Evolutionary conservation across 1,284 basidiomycete genomes (phyloP).

Genomic region (Ceratobasidium sp.): DNA sequence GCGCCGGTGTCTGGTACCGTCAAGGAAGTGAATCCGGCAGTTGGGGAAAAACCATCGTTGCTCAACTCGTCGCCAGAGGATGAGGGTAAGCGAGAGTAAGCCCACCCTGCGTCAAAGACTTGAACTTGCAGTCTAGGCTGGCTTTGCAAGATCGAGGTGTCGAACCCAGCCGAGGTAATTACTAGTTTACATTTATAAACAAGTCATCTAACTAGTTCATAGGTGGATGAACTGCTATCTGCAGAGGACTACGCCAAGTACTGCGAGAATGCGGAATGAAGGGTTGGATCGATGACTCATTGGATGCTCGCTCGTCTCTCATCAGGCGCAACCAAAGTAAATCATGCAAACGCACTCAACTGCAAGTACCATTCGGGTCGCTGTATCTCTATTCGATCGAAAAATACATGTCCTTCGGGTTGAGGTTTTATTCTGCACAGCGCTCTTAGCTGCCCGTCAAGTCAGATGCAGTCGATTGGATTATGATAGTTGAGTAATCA

Average conservation of each 20-base stretch:
- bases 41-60: conserved; percentile 76
- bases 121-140: conserved; percentile 67
- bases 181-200: background rate
- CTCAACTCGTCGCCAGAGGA: conserved; percentile 90
- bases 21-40: conserved; percentile 76
- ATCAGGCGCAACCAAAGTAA: conserved; percentile 39
- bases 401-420: background rate
- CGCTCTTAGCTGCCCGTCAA: background rate
- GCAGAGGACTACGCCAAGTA: conserved; percentile 80
- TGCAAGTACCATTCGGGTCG: background rate
- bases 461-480: conserved; percentile 18
- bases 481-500: conserved; percentile 18
- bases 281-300: background rate
- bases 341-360: conserved; percentile 20
- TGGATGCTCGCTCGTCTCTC: conserved; percentile 29
- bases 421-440: background rate
- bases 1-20: conserved; percentile 90
- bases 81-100: conserved; percentile 67
- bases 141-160: conserved; percentile 92
- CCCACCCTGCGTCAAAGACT: conserved; percentile 1
- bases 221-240: conserved; percentile 79
- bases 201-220: conserved; percentile 44
- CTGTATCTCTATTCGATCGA: background rate
- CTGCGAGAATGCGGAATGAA: conserved; percentile 59
- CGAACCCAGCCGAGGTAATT: conserved; percentile 74